Conservation (phyloP, 2,329 filamentous ascomycete species). For the Alternaria ethzedia region DNA sequence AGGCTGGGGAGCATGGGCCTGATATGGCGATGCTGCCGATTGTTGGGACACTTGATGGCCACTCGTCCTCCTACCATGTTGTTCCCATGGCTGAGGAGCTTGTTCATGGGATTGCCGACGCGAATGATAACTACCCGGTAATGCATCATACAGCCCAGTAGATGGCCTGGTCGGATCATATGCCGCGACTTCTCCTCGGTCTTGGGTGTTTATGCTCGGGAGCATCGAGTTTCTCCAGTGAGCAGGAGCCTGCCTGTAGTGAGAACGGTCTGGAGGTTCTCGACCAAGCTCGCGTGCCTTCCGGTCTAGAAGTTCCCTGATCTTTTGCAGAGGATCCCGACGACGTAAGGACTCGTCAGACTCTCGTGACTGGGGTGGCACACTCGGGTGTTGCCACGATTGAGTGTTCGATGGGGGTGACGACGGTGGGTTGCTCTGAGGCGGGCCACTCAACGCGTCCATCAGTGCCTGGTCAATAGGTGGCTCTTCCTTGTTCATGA, state of each 20-base stretch:
- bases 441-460: conserved; percentile 24
- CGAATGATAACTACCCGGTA: conserved; percentile 27
- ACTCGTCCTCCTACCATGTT: conserved; percentile 35
- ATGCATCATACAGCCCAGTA: conserved; percentile 26
- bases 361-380: conserved; percentile 20
- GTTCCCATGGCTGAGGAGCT: conserved; percentile 32
- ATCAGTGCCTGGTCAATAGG: conserved; percentile 31
- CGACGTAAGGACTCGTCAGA: conserved; percentile 34
- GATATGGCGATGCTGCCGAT: conserved; percentile 31
- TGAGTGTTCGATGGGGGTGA: conserved; percentile 23
- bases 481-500: conserved; percentile 27
- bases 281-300: conserved; percentile 32
- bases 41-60: conserved; percentile 35
- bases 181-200: conserved; percentile 23
- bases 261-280: conserved; percentile 23
- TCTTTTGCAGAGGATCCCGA: conserved; percentile 33
- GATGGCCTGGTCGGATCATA: conserved; percentile 37
- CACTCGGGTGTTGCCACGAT: conserved; percentile 21
- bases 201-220: conserved; percentile 12
- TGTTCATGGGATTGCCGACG: conserved; percentile 38
- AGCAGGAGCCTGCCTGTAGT: conserved; percentile 10
- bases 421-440: conserved; percentile 27
- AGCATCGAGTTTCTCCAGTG: background rate
- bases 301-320: conserved; percentile 34
- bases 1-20: conserved; percentile 31